Percentiles rank a stretch among this genome's conserved stretches.
Evolutionary conservation across 2,329 filamentous ascomycete species (phyloP).

Genomic region (Colletotrichum tabaci): DNA sequence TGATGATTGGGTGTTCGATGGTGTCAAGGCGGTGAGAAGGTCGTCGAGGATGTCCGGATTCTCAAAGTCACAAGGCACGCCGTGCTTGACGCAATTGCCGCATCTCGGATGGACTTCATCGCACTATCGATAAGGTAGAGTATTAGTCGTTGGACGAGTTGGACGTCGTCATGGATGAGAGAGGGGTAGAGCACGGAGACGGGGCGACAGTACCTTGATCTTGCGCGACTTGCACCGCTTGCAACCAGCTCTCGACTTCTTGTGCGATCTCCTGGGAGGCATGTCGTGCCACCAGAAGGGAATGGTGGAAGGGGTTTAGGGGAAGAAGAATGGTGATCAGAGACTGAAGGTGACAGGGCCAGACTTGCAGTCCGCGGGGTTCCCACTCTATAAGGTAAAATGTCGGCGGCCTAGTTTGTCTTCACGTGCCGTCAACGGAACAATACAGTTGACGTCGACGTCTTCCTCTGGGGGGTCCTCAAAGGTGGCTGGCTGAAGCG

Average conservation of each 20-base stretch:
- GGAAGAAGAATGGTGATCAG: background rate
- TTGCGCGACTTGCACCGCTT: conserved; percentile 77
- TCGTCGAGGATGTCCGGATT: conserved; percentile 63
- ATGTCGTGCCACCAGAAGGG: conserved; percentile 54
- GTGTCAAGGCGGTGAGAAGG: conserved; percentile 52
- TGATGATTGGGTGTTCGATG: conserved; percentile 45
- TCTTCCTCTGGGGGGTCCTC: conserved; percentile 18
- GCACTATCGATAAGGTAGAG: conserved; percentile 60
- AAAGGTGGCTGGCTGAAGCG: conserved; percentile 15
- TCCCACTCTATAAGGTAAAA: conserved; percentile 36
- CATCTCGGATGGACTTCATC: conserved; percentile 77
- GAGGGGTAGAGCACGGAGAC: background rate
- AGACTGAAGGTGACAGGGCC: background rate
- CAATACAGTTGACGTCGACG: conserved; percentile 24
- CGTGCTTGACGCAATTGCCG: conserved; percentile 77
- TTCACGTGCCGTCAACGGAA: conserved; percentile 34
- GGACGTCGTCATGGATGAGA: background rate
- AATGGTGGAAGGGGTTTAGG: background rate
- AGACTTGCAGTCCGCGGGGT: background rate
- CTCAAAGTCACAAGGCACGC: conserved; percentile 77
- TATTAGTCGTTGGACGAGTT: background rate
- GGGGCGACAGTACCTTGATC: conserved; percentile 70
- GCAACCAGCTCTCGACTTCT: conserved; percentile 79
- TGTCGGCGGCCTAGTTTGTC: conserved; percentile 3
- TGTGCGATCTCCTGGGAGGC: conserved; percentile 78